Evolutionary conservation across 495 filamentous ascomycete genomes (phyloP), one percentile per base, ranked within the genome.

Genomic region (Penicillium fimorum): DNA sequence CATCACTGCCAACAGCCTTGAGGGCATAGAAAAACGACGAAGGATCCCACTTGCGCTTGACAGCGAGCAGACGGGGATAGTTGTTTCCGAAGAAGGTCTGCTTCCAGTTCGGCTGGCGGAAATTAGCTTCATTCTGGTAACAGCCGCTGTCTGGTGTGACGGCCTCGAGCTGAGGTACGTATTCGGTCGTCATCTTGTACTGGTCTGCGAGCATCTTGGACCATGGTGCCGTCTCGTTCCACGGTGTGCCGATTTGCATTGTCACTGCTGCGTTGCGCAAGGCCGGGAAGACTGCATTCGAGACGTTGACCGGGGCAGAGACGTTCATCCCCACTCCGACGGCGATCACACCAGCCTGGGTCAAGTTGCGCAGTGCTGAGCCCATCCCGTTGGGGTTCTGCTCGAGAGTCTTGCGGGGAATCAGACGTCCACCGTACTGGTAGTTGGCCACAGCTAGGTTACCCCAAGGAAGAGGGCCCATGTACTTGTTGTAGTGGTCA

Each of bases 1-100:
- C 59, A 54, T 88, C 84, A 63, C 79, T 84, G 17, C 84, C 84
- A 1, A 87, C 84, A 40, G 78, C 85, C 40, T 81, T 80, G 30
- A 70, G 71, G 42, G 79, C 84, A 72, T 84, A 87, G 56, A 87
- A 78, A 24, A 87, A 73, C 33, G 78, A 74, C 2, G 70, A 46
- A 1, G 86, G 85, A 70, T 89, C 85, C 33, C 79, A 74, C 49
- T 69, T 71, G 5, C 52, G 41, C 70, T 83, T 82, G 22, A 82
- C 65, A 4, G 53, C 10, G 1, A 65, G 46, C 48, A 82, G 68
- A 1, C 37, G 56, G 4, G 22, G 37, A 53, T 80, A 84, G 64
- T 77, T 80, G 7, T 6, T 44, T 1, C 83, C 82, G 38, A 79
- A 86, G 67, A 85, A 85, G 5, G 60, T 69, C 45, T 75, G 20